A percentile compares a stretch with the other conserved stretches of the same genome.
Conservation (phyloP, 768 basidiomycete genomes). For the Hortiboletus campestris region DNA sequence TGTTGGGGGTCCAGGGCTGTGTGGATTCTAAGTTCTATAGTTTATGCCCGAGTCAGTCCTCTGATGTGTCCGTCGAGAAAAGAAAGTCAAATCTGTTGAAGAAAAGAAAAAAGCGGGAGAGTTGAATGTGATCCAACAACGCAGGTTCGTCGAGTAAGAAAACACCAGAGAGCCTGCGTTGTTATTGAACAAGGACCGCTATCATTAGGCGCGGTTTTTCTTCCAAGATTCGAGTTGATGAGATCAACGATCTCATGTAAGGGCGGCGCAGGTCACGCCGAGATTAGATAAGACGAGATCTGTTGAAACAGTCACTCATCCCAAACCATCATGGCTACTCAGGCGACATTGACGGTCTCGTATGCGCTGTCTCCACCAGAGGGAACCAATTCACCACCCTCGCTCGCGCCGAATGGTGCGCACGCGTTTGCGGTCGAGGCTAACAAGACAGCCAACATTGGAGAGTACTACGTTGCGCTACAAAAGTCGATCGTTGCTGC, state of each 20-base stretch:
- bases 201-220: conserved; percentile 33
- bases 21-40: conserved; percentile 14
- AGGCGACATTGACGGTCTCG: conserved; percentile 16
- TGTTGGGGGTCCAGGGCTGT: conserved; percentile 7
- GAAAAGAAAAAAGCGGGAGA: neutral
- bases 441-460: conserved; percentile 10
- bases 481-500: conserved; percentile 50
- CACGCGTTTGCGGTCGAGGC: conserved; percentile 27
- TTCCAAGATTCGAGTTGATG: conserved; percentile 12
- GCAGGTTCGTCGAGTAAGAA: conserved; percentile 17
- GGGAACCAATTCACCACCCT: conserved; percentile 12
- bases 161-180: conserved; percentile 39
- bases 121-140: conserved; percentile 9
- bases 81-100: conserved; percentile 3
- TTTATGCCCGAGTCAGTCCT: conserved; percentile 6
- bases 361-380: conserved; percentile 25
- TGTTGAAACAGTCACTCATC: neutral
- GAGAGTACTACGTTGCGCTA: conserved; percentile 50
- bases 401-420: conserved; percentile 21
- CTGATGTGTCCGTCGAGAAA: neutral
- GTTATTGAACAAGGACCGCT: conserved; percentile 54
- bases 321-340: conserved; percentile 13
- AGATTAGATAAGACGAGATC: conserved; percentile 27
- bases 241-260: neutral
- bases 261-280: neutral